These are phyloP conservation scores for Sporothrix protearum DNA, from an alignment of 2,329 filamentous ascomycete genomes.

Conservation along the genomic window DNA sequence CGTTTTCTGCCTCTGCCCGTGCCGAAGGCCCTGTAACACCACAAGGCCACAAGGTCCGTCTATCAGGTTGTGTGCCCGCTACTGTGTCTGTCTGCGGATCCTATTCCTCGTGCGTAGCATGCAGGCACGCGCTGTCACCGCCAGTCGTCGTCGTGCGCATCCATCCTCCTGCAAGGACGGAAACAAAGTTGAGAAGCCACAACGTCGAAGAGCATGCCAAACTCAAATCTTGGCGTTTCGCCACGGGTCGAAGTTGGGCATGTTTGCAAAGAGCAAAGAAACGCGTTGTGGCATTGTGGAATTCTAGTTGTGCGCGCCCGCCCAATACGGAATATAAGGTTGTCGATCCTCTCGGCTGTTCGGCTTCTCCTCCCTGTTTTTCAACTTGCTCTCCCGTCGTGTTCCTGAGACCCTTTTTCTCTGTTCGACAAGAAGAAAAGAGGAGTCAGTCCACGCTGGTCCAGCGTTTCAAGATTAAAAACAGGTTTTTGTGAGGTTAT, in stretches of 20 bases:
- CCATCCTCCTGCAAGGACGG: not conserved
- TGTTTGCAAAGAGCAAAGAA: no score
- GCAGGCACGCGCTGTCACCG: not conserved
- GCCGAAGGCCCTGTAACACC: not conserved
- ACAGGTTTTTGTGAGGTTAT: no score
- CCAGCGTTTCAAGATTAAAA: constrained; percentile 15
- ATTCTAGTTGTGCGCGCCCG: not conserved
- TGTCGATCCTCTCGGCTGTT: not conserved
- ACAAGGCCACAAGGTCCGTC: not conserved
- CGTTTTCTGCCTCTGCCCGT: not conserved
- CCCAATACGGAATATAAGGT: not conserved
- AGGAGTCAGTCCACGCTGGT: not conserved
- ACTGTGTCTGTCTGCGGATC: not conserved
- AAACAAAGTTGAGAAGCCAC: not conserved
- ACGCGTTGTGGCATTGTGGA: not conserved
- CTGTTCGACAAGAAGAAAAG: constrained; percentile 2
- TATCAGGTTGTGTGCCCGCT: no score
- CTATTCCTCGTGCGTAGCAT: not conserved
- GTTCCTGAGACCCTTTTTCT: not conserved
- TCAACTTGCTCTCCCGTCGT: not conserved
- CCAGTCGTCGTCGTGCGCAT: not conserved
- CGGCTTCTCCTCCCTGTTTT: not conserved
- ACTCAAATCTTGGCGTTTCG: not conserved
- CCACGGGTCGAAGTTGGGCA: not conserved
- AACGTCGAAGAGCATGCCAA: not conserved